Base-by-base conservation (phyloP, 78 protist species). In the Dictyostelium brefeldianum region DNA sequence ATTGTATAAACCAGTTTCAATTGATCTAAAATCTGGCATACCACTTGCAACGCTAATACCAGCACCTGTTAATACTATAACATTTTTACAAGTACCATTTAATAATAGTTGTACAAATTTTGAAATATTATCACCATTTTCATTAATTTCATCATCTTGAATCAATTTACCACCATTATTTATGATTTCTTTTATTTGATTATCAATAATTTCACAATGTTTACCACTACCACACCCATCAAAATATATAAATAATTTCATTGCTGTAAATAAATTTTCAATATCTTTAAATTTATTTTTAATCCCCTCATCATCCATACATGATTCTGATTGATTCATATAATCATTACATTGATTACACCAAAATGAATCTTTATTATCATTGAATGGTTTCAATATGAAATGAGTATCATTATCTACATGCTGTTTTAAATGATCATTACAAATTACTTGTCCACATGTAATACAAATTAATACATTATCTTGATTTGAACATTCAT, bases 1-100 rank as follows among this genome's bases (percentile, higher is more conserved):
- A 71, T 81, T 57, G 46, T 97, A 98, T 27, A 97, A 91, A 5
- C 98, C 98, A 10, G 97, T 96, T 17, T 95, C 96, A 6, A 96
- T 97, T 1, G 98, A 91, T 29, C 99, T 70, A 89, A 96, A 97
- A 56, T 97, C 98, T 8, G 98, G 98, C 7, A 97, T 97, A 59
- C 98, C 98, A 17, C 97, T 94, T 22, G 97, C 92, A 54, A 85
- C 94, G 36, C 82, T 65, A 2, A 94, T 85, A 15, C 92, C 91
- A 3, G 92, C 96, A 47, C 92, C 94, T 1, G 90, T 85, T 15
- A 94, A 64, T 31, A 94, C 93, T 9, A 94, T 71, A 17, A 94
- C 74, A 75, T 94, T 94, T 62, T 87, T 94, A 15, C 54, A 56
- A 18, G 84, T 83, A 53, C 87, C 92, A 9, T 57, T 12, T 14